A percentile compares a stretch with the other conserved stretches of the same genome.
Evolutionary conservation across 176 grass and related monocot genomes (phyloP).

Genomic region (Calamus simplicifolius): DNA sequence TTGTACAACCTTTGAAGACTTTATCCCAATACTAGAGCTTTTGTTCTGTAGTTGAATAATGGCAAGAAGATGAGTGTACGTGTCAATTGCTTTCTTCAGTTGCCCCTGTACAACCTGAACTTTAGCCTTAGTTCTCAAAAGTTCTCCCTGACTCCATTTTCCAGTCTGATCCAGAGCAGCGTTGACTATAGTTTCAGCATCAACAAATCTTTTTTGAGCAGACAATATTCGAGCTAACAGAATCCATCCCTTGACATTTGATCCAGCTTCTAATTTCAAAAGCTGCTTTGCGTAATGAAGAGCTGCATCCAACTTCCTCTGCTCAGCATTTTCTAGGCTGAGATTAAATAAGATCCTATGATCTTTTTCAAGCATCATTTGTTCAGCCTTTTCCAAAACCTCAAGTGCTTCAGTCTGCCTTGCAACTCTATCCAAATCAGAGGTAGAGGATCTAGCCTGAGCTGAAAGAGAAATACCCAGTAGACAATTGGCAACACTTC

Average conservation of each 20-base stretch:
- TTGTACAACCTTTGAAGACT: slow-evolving; percentile 37
- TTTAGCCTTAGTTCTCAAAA: slow-evolving; percentile 78
- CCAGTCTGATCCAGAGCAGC: slow-evolving; percentile 79
- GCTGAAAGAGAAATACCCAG: slow-evolving; percentile 70
- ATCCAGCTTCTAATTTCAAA: slow-evolving; percentile 73
- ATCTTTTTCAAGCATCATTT: slow-evolving; percentile 47
- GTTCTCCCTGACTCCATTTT: slow-evolving; percentile 70
- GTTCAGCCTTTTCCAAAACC: slow-evolving; percentile 58
- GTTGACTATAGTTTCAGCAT: slow-evolving; percentile 66
- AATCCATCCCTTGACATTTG: slow-evolving; percentile 77
- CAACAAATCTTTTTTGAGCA: slow-evolving; percentile 68
- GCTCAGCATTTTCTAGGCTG: slow-evolving; percentile 77
- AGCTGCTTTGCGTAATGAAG: slow-evolving; percentile 67
- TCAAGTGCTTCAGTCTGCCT: slow-evolving; percentile 65
- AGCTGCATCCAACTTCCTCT: slow-evolving; percentile 86
- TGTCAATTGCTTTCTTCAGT: slow-evolving; percentile 61
- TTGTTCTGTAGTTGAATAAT: slow-evolving; percentile 66
- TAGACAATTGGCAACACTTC: slow-evolving; percentile 45
- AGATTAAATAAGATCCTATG: slow-evolving; percentile 51
- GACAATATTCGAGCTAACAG: slow-evolving; percentile 79
- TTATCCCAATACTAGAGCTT: slow-evolving; percentile 50
- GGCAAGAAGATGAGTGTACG: slow-evolving; percentile 80
- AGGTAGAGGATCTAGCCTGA: slow-evolving; percentile 57
- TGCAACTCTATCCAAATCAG: slow-evolving; percentile 63
- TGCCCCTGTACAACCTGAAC: slow-evolving; percentile 62